Conservation (phyloP, 2,329 filamentous ascomycete species). For the Diplodia mutila region DNA sequence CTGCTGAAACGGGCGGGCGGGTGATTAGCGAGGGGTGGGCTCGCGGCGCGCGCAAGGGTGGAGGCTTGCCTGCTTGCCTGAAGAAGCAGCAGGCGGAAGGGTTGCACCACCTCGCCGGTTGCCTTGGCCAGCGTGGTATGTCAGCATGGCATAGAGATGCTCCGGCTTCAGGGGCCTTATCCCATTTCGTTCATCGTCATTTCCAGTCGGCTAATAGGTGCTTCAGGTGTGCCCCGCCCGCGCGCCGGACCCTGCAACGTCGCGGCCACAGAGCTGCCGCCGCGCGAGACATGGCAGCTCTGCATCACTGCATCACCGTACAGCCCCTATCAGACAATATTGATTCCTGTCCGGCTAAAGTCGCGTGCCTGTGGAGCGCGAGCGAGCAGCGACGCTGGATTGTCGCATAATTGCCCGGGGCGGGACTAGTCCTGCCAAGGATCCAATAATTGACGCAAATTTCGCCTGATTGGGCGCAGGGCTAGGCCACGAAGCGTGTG, state of each 20-base stretch:
- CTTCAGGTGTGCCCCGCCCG: constrained; percentile 21
- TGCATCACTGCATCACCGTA: not conserved
- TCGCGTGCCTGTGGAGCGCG: constrained; percentile 3
- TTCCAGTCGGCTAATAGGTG: constrained; percentile 22
- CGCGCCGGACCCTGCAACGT: constrained; percentile 3
- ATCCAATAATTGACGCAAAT: constrained; percentile 5
- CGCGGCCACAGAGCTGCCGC: not conserved
- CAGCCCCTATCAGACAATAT: constrained; percentile 17
- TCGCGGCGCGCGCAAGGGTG: not conserved
- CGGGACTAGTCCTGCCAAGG: not conserved
- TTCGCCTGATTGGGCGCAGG: not conserved
- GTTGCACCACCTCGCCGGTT: constrained; percentile 1
- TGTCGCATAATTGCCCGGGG: constrained; percentile 9
- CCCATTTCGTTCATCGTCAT: constrained; percentile 24
- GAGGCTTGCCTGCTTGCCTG: constrained; percentile 7
- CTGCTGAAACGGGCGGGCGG: not conserved
- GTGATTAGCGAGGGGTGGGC: not conserved
- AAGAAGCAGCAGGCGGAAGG: constrained; percentile 16
- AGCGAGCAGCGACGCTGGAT: not conserved
- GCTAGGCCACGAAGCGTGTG: constrained; percentile 2
- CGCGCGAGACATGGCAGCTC: not conserved
- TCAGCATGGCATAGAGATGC: constrained; percentile 23
- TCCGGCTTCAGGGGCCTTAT: constrained; percentile 22
- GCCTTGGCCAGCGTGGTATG: constrained; percentile 12
- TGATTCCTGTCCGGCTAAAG: constrained; percentile 4